phyloP scores from a whole-genome alignment of 2,329 filamentous ascomycete genomes.

The Sphaerostilbella broomeana region DNA sequence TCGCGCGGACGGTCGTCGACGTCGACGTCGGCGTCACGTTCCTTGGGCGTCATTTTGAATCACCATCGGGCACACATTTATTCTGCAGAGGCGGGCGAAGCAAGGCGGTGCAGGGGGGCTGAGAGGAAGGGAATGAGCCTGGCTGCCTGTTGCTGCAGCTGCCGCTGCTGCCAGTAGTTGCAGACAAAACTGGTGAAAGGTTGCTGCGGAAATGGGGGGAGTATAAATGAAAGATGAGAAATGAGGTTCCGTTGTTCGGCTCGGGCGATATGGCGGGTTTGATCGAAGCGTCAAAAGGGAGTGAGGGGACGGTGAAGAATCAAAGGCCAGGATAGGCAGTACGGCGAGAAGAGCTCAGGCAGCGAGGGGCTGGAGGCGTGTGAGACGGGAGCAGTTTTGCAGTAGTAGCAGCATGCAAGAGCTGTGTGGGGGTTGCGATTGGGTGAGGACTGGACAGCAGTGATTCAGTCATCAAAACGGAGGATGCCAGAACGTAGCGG shows the following conservation, averaged over 20 bases:
- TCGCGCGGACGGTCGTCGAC: constrained; percentile 34
- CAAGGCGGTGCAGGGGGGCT: not conserved
- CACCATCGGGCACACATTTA: constrained; percentile 23
- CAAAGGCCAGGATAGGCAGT: constrained; percentile 2
- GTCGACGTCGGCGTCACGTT: constrained; percentile 34
- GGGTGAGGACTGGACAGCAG: too few species aligned
- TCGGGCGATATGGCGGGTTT: not conserved
- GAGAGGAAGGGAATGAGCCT: not conserved
- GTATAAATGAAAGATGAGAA: not conserved
- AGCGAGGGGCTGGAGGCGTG: constrained; percentile 2
- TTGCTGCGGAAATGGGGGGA: not conserved
- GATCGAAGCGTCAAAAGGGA: constrained; percentile 3
- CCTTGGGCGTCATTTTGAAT: constrained; percentile 35
- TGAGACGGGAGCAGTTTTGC: not conserved
- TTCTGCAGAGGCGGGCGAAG: not conserved
- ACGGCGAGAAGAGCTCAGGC: constrained; percentile 8
- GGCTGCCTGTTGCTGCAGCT: not conserved
- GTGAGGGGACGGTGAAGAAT: constrained; percentile 12
- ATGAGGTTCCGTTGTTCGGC: too few species aligned
- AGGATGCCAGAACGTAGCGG: too few species aligned
- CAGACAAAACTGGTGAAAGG: constrained; percentile 1
- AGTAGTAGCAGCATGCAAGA: not conserved
- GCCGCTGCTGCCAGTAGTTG: not conserved
- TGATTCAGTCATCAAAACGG: too few species aligned
- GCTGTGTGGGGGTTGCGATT: not conserved